These are phyloP conservation scores for Gleditsia sinensis DNA, from an alignment of 306 rosid genomes.

Conservation along the genomic window DNA sequence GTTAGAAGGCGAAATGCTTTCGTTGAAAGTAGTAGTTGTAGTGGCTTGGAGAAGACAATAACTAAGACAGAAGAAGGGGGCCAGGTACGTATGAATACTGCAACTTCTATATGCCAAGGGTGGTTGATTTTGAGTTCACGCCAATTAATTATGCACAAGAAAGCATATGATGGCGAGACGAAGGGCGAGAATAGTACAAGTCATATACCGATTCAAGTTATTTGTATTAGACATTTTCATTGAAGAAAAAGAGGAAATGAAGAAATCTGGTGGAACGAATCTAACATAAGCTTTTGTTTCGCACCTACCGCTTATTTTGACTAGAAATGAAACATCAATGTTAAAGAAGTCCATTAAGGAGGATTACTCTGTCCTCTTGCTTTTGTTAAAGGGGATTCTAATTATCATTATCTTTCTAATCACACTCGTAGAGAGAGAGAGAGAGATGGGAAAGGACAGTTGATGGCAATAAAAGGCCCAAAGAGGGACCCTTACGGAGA, in stretches of 20 bases:
- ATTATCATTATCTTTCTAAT: not conserved
- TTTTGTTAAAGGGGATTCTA: conserved; percentile 19
- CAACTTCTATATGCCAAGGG: not conserved
- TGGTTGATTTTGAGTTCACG: too few relatives aligned
- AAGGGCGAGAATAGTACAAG: too few relatives aligned
- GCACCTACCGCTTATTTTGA: conserved; percentile 1
- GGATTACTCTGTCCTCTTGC: conserved; percentile 1
- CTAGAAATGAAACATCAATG: not conserved
- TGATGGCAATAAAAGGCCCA: conserved; percentile 13
- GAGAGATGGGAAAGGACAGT: not conserved
- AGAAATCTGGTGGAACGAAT: not conserved
- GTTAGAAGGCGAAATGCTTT: too few relatives aligned
- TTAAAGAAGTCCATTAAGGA: not conserved
- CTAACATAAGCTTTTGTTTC: not conserved
- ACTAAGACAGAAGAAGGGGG: too few relatives aligned
- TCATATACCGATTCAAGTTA: too few relatives aligned
- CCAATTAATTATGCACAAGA: too few relatives aligned
- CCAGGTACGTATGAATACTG: not conserved
- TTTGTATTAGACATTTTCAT: too few relatives aligned
- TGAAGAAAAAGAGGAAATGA: too few relatives aligned
- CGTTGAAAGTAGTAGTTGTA: too few relatives aligned
- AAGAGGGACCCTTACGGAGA: conserved; percentile 13
- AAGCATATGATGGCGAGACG: too few relatives aligned
- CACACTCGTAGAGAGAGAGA: not conserved
- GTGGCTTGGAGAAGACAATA: too few relatives aligned